Base-by-base conservation (phyloP, 1,284 basidiomycete species). In the Boletus austroedulis region DNA sequence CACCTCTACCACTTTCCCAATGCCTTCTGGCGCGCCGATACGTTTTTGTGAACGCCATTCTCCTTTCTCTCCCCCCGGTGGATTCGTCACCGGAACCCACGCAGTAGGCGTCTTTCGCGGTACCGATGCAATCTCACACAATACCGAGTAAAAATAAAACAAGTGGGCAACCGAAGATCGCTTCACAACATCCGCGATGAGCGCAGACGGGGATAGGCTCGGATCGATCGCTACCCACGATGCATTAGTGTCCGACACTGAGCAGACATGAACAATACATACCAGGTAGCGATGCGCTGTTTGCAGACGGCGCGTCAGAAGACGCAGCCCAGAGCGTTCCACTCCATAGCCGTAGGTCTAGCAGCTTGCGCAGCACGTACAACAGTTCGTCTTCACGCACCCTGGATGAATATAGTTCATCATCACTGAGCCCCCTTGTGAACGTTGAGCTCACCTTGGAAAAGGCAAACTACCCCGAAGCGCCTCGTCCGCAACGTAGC, bases 301-400 rank as follows among this genome's bases (percentile, higher is more conserved):
- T 79, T 53, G 76, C 68, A 0, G 87, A 83, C 0, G 89, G 87
- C 5, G 81, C 64, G 23, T 85, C 79, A 0, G 89, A 89, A 19
- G 87, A 68, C 0, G 88, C 87, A 1, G 90, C 87, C 85, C 86
- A 90, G 14, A 94, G 74, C 2, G 85, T 85, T 1, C 87, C 90
- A 10, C 84, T 78, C 83, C 86, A 91, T 14, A 95, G 73, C 21
- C 80, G 79, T 36, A 94, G 75, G 34, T 82, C 80, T 4, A 86
- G 76, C n/a, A 96, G 74, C 62, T 92, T 90, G 46, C 84, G 82
- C 14, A 98, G 77, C 10, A 95, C 82, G 66, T 93, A 96, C 1
- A 94, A 73, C 17, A 98, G 72, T 68, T 98, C 95, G 64, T 98
- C 94, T 71, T 97, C 92, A 34, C 93, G 83, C 1, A 87, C 82